Evolutionary conservation across 1,284 basidiomycete genomes (phyloP), one percentile per base, ranked within the genome.

Genomic region (Sanghuangporus sanghuang): DNA sequence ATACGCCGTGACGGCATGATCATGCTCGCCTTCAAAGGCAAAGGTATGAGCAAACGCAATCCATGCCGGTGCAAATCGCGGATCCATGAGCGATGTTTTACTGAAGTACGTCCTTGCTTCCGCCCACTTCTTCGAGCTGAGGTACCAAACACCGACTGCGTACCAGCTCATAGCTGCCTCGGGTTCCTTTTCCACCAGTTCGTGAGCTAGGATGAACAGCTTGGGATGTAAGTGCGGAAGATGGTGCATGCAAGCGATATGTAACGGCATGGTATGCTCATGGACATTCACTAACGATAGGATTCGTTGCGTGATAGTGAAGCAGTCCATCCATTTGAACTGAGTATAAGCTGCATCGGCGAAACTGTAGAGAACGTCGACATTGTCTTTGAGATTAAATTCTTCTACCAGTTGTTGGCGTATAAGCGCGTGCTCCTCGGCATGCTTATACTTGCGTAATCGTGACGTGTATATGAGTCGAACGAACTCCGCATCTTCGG

Each of bases 191-290:
- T 97, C 93, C 11, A 98, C 95, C 69, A 99, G 84, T 70, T 96
- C 92, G 72, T 99, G 97, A 0, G 97, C 96, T 36, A 99, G 83
- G 67, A 99, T 87, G 77, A 98, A 99, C 1, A 99, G 83, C 67
- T 91, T 89, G 1, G 95, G 95, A 67, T 95, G 92, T 11, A 98
- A 80, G 72, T 96, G 89, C 18, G 88, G 86, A 32, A 99, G 82
- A 75, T 98, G 95, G 72, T 95, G 92, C 92, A 98, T 96, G 83
- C 96, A 98, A 2, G 95, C 95, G 44, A 99, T 87, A 73, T 99
- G 96, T 57, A 99, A 76, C 0, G 96, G 93, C 76, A 99, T 87
- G 1, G 94, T 92, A 9, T 89, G 84, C 35, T 87, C 86, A 73
- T 98, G 95, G 39, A 93, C 86, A 1, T 90, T 83, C 14, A 93